Evolutionary conservation across 345 rosid species (phyloP), one percentile per base, ranked within the genome.

Genomic region (Lenwebbia sp.): DNA sequence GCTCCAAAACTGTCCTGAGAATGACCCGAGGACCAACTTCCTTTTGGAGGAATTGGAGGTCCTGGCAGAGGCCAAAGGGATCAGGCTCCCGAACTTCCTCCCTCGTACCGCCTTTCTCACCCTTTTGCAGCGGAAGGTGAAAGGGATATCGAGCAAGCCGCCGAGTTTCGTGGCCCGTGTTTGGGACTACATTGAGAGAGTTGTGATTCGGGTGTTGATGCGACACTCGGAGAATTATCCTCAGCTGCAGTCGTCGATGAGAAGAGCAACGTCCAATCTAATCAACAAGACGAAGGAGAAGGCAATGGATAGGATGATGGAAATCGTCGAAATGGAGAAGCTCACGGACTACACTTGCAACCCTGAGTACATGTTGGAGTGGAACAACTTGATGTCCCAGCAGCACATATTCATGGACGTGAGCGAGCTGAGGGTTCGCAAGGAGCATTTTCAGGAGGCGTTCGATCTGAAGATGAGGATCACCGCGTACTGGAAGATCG

Each of bases 321-420:
- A 92, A 62, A 44, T 87, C 3, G 85, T 90, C 6, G 81, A 87
- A 37, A 92, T 92, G 90, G 92, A 92, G 85, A 90, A 87, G 84
- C 83, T 85, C 25, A 87, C 92, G 4, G 90, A 90, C 50, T 92
- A 88, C 62, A 90, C 92, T 1, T 88, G 89, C 13, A 25, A 82
- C 84, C 89, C 89, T 7, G 91, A 88, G 30, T 92, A 90, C 84
- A 5, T 83, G 83, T 14, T 2, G 7, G 88, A 86, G 33, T 88
- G 89, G 88, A 90, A 82, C 52, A 37, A 15, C 17, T 90, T 92
- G 4, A 86, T 88, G 86, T 84, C 52, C 28, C 60, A 30, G 11
- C 85, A 78, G 26, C 40, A 28, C 4, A 6, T 2, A 2, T 90
- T 92, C 54, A 5, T 70, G 21, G 54, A 54, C 19, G 57, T 84